A percentile compares a stretch with the other conserved stretches of the same genome.
phyloP scores from a whole-genome alignment of 2,329 filamentous ascomycete genomes.

The Fonsecaea monophora region DNA sequence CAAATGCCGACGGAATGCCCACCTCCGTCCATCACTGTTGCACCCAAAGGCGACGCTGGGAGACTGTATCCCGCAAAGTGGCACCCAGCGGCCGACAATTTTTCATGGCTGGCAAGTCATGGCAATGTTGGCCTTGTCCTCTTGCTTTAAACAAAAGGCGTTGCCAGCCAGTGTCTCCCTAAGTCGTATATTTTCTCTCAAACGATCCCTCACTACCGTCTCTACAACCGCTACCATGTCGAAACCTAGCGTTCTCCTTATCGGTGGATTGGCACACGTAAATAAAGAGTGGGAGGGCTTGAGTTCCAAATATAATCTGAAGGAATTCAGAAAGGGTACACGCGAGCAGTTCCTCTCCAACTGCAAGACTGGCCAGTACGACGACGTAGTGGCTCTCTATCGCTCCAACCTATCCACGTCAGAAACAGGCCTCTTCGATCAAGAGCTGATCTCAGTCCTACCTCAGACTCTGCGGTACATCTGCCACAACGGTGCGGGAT shows the following conservation, averaged over 20 bases:
- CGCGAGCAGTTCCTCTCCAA: constrained; percentile 63
- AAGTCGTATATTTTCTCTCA: not conserved
- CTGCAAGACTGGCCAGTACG: constrained; percentile 61
- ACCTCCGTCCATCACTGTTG: not conserved
- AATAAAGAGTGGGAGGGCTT: constrained; percentile 53
- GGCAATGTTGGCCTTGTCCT: constrained; percentile 16
- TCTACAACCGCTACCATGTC: constrained; percentile 36
- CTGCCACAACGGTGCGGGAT: constrained; percentile 64
- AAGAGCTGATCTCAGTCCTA: constrained; percentile 54
- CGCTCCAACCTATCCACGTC: constrained; percentile 64
- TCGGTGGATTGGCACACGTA: constrained; percentile 53
- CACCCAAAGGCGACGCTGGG: not conserved
- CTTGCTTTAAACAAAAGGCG: constrained; percentile 2
- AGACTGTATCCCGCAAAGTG: constrained; percentile 8
- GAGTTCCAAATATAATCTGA: constrained; percentile 49
- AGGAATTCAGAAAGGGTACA: constrained; percentile 62
- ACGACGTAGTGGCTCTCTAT: constrained; percentile 64
- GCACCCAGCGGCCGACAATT: not conserved
- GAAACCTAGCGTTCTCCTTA: constrained; percentile 50
- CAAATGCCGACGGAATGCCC: constrained; percentile 26
- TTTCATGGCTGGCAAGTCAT: not conserved
- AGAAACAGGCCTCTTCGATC: constrained; percentile 57
- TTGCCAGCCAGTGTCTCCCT: not conserved
- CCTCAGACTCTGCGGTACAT: constrained; percentile 57
- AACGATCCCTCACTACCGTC: not conserved